A percentile compares a stretch with the other conserved stretches of the same genome.
Evolutionary conservation across 1,284 basidiomycete species (phyloP).

Genomic region (Malassezia cuniculi): DNA sequence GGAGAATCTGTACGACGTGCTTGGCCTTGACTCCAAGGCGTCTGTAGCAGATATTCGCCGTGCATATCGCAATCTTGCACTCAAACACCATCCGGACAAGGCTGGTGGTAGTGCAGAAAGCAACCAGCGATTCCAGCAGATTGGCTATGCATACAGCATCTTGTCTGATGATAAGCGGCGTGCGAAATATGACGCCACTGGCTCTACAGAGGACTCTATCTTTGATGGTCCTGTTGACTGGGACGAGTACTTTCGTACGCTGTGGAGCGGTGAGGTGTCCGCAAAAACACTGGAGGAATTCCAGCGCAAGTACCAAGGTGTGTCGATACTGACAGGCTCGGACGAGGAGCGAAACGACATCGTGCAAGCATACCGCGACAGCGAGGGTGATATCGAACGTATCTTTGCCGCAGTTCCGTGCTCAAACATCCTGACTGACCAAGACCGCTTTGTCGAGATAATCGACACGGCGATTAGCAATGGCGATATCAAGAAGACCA

Average conservation of each 20-base stretch:
- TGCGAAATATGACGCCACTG: constrained; percentile 37
- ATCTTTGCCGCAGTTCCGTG: constrained; percentile 40
- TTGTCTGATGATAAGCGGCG: constrained; percentile 32
- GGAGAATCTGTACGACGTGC: constrained; percentile 34
- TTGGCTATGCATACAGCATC: constrained; percentile 42
- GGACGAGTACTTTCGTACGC: constrained; percentile 43
- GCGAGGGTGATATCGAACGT: constrained; percentile 20
- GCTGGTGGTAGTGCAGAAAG: constrained; percentile 18
- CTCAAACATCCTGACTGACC: constrained; percentile 31
- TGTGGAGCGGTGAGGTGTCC: constrained; percentile 41
- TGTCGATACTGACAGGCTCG: constrained; percentile 16
- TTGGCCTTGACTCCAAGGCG: constrained; percentile 22
- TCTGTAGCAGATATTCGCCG: constrained; percentile 23
- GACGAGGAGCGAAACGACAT: constrained; percentile 38
- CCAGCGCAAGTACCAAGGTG: constrained; percentile 33
- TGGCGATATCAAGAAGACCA: constrained; percentile 19
- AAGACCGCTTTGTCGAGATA: constrained; percentile 25
- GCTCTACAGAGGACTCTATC: constrained; percentile 34
- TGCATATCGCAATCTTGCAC: constrained; percentile 24
- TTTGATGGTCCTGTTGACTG: constrained; percentile 42
- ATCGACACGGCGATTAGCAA: constrained; percentile 24
- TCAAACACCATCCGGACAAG: constrained; percentile 43
- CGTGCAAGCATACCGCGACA: constrained; percentile 26
- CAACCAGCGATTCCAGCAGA: constrained; percentile 34
- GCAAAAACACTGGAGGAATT: constrained; percentile 33